Evolutionary conservation across 2,329 filamentous ascomycete genomes (phyloP).

Genomic region (Nothopassalora personata): DNA sequence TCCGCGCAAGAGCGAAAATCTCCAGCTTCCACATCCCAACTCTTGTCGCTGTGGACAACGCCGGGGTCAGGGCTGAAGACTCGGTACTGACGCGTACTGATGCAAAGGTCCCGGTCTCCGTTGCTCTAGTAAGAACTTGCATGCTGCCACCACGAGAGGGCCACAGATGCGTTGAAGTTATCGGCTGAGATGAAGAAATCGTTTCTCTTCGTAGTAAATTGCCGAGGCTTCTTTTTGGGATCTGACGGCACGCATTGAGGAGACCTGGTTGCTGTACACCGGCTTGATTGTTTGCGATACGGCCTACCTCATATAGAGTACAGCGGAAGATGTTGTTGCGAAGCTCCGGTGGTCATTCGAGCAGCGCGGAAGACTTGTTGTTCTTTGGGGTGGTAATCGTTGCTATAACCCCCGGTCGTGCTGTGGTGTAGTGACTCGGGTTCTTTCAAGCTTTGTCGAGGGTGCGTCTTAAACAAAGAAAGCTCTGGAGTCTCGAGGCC

Average conservation of each 20-base stretch:
- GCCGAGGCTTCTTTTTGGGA: constrained; percentile 38
- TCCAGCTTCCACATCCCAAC: neutral
- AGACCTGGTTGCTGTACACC: constrained; percentile 36
- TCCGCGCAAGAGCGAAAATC: neutral
- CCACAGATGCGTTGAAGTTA: neutral
- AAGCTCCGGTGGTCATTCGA: constrained; percentile 36
- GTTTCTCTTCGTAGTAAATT: constrained; percentile 45
- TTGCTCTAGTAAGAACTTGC: neutral
- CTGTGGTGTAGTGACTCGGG: neutral
- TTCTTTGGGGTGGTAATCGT: neutral
- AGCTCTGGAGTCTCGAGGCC: neutral
- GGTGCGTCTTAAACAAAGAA: neutral
- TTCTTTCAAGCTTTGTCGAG: too few relatives aligned
- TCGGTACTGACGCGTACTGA: neutral
- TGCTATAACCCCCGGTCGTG: neutral
- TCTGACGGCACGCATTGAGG: constrained; percentile 40
- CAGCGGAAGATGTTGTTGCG: constrained; percentile 42
- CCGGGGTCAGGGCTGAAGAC: too few relatives aligned
- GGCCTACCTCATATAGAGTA: constrained; percentile 27
- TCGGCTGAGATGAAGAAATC: constrained; percentile 28
- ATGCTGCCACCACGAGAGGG: neutral
- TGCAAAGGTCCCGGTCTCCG: neutral
- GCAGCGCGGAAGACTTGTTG: neutral
- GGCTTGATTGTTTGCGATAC: constrained; percentile 31
- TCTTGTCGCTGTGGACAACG: neutral